Evolutionary conservation across 2,329 filamentous ascomycete genomes (phyloP).

Genomic region (Colletotrichum noveboracense): DNA sequence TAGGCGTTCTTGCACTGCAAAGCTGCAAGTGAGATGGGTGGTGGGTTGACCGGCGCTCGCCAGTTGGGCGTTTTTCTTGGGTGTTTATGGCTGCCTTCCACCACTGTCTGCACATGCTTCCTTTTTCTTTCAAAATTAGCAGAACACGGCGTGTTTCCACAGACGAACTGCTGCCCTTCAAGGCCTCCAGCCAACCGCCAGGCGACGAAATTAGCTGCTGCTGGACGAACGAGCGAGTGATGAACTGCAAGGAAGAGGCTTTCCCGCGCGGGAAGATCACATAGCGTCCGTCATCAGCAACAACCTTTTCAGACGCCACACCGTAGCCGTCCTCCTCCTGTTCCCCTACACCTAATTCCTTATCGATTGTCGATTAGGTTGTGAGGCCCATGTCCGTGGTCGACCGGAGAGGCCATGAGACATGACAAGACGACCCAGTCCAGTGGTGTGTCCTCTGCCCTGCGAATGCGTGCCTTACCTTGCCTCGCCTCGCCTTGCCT

Average conservation of each 20-base stretch:
- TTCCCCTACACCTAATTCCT: not conserved
- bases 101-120: not conserved
- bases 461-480: not conserved
- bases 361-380: not conserved
- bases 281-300: constrained; percentile 6
- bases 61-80: not conserved
- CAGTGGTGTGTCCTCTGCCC: not conserved
- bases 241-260: not conserved
- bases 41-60: not conserved
- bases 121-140: not conserved
- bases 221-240: not conserved
- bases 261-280: not conserved
- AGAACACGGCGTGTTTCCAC: not conserved
- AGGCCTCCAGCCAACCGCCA: not conserved
- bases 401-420: not conserved
- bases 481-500: not conserved
- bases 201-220: not conserved
- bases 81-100: not conserved
- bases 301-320: constrained; percentile 6
- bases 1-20: constrained; percentile 7
- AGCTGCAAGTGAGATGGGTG: not conserved
- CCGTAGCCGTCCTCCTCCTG: not conserved
- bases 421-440: not conserved
- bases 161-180: not conserved
- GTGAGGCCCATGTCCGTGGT: not conserved